phyloP scores from a whole-genome alignment of 2,329 filamentous ascomycete genomes.

The Cercospora brassicicola region DNA sequence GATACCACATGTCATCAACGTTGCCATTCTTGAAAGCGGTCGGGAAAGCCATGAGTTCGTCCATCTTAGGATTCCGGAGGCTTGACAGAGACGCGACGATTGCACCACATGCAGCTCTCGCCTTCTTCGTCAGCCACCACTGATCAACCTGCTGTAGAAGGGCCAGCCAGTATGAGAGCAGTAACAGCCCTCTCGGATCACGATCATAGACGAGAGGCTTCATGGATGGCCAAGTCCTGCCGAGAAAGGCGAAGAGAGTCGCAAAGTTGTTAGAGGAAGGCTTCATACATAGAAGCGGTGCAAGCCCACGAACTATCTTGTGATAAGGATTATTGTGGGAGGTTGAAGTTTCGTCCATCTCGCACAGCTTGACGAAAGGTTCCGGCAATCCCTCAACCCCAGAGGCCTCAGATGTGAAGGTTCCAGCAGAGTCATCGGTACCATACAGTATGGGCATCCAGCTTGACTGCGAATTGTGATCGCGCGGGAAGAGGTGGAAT shows the following conservation, averaged over 20 bases:
- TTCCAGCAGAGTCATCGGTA: not conserved
- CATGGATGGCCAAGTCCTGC: slow-evolving; percentile 20
- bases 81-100: slow-evolving; percentile 22
- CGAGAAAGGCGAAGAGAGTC: slow-evolving; percentile 24
- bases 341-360: slow-evolving; percentile 19
- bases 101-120: slow-evolving; percentile 20
- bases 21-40: not conserved
- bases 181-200: slow-evolving; percentile 23
- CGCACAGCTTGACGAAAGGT: slow-evolving; percentile 26
- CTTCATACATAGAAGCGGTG: slow-evolving; percentile 21
- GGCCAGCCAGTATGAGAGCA: slow-evolving; percentile 28
- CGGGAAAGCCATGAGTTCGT: not conserved
- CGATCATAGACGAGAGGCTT: slow-evolving; percentile 19
- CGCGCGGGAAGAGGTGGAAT: not conserved
- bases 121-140: slow-evolving; percentile 26
- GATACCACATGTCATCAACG: not conserved
- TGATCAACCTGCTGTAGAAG: slow-evolving; percentile 25
- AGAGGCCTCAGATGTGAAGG: not conserved
- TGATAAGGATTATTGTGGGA: slow-evolving; percentile 23
- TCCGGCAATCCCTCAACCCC: slow-evolving; percentile 18
- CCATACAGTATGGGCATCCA: not conserved
- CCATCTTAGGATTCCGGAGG: not conserved
- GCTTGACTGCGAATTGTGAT: not conserved
- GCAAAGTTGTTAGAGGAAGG: slow-evolving; percentile 8
- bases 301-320: slow-evolving; percentile 22